Evolutionary conservation across 768 basidiomycete genomes (phyloP), one percentile per base, ranked within the genome.

Genomic region (Tricholoma matsutake): DNA sequence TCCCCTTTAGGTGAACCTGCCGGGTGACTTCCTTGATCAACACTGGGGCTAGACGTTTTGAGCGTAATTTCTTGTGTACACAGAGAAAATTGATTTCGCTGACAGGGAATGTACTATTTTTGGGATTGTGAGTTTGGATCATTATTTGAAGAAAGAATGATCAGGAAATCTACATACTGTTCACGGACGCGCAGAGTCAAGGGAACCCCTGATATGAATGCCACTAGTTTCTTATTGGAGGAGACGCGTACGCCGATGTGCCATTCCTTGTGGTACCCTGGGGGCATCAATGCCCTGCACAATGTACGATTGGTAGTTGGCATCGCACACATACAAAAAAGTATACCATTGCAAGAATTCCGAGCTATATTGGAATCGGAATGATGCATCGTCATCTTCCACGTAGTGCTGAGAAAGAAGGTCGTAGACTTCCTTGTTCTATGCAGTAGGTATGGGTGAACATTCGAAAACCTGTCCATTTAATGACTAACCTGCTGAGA

Each of bases 21-120:
- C 97, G 83, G 0, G 97, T 98, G 25, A 98, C 90, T 70, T 99
- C 97, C 72, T 97, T 97, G 77, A 99, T 98, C 54, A 99, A 82
- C 11, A 98, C 92, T 0, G 97, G 97, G 0, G 97, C 89, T 22
- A 98, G 79, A 41, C 97, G 90, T 72, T 98, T 98, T 0, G 94
- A 92, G 16, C 97, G 89, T 35, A 98, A 78, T 74, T 97, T 98
- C 79, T 99, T 99, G 83, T 97, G 96, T 1, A 98, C 88, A 68
- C 94, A 96, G 54, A 99, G 88, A 75, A 92, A 98, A 74, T 98
- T 99, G 78, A 99, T 96, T 75, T 98, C 97, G 71, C 87, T 88
- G 43, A 87, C 85, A 29, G 74, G 77, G 69, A 98, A 81, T 5
- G 79, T 62, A 35, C 60, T 67, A 32, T 31, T 18, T 31, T 52